phyloP scores from a whole-genome alignment of 305 asterid species.

The Fraxinus baroniana region DNA sequence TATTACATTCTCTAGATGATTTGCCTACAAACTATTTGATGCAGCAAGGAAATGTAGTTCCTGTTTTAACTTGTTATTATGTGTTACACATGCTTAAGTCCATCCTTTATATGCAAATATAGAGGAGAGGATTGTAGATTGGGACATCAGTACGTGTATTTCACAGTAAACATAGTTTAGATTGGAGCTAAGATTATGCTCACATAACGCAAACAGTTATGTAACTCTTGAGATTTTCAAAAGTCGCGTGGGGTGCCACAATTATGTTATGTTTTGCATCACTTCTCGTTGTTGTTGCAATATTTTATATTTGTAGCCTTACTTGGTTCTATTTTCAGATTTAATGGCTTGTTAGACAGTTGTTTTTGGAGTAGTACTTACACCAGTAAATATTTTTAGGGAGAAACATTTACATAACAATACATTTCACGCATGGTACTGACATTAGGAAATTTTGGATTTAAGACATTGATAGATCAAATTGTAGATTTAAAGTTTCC shows the following conservation, averaged over 20 bases:
- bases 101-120: background rate
- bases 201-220: background rate
- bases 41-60: background rate
- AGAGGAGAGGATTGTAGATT: background rate
- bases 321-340: background rate
- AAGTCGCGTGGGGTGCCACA: background rate
- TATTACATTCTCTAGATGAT: background rate
- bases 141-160: background rate
- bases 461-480: background rate
- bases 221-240: background rate
- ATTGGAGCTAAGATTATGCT: background rate
- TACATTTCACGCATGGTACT: background rate
- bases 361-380: background rate
- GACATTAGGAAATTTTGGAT: background rate
- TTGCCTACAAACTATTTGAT: background rate
- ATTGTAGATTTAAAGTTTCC: background rate
- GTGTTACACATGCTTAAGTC: background rate
- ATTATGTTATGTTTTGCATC: background rate
- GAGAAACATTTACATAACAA: background rate
- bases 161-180: background rate
- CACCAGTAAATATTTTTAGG: background rate
- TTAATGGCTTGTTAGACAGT: background rate
- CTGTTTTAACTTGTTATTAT: background rate
- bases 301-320: background rate
- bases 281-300: background rate